phyloP scores from a whole-genome alignment of 331 rosid genomes.

The Malus hybrid region DNA sequence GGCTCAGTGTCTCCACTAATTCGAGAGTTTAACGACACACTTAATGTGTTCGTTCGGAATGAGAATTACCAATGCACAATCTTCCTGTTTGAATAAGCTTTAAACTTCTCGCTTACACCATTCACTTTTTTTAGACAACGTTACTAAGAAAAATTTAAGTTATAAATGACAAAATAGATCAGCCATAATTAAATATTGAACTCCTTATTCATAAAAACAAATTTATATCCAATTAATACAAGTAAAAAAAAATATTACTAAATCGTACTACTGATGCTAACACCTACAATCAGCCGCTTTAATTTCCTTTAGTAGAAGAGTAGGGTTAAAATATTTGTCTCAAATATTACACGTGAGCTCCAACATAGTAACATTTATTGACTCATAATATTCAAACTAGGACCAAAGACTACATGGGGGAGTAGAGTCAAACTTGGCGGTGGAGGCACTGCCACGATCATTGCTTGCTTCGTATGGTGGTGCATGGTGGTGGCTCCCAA shows the following conservation, averaged over 20 bases:
- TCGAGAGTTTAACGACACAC: background rate
- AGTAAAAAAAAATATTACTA: no score
- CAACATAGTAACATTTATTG: background rate
- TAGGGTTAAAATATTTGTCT: no score
- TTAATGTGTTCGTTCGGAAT: background rate
- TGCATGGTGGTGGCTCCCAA: slow-evolving; percentile 1
- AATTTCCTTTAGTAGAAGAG: no score
- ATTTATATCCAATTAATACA: no score
- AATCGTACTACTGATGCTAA: no score
- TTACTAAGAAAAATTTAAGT: no score
- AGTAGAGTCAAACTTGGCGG: slow-evolving; percentile 22
- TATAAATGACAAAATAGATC: no score
- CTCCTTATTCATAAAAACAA: no score
- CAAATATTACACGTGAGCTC: background rate
- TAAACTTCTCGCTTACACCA: no score
- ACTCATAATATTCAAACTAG: background rate
- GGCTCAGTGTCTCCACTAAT: background rate
- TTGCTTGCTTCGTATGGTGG: background rate
- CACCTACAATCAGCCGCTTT: no score
- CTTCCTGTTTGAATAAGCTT: background rate
- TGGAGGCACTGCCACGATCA: slow-evolving; percentile 12
- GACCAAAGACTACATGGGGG: background rate
- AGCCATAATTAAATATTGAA: no score
- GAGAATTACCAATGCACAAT: background rate
- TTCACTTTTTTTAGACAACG: no score